Base-by-base conservation (phyloP, 495 filamentous ascomycete genomes). In the Penicillium samsonianum region DNA sequence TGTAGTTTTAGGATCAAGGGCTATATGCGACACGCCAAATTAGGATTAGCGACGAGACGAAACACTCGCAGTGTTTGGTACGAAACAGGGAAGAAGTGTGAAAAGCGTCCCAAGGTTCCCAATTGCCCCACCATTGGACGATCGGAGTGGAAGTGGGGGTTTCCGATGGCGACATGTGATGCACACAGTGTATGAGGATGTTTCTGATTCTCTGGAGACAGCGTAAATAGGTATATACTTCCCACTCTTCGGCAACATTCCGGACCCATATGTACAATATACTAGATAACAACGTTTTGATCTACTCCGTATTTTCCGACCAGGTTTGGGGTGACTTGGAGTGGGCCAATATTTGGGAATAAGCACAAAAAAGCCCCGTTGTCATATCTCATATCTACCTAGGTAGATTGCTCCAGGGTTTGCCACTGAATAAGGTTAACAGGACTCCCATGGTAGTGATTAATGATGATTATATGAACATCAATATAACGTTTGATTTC, bases 1-100 rank as follows among this genome's bases (percentile, higher is more conserved):
- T 53, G 17, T 53, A 28, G 53, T 55, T 55, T 55, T 43, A 55
- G 22, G 14, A 47, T 54, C 30, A 40, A 38, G 35, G 33, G 14
- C 25, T 28, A 17, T 20, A 42, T 53, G 37, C 50, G 26, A 42
- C 33, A 14, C 7, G 23, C 31, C 42, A 3, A 4, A 55, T 26
- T 12, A 19, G 22, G 53, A n/a, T 28, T 37, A 55, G 31, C 25
- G 12, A 35, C 30, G 8, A 46, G 45, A 55, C 20, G 37, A 8
- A n/a, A 48, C 16, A 48, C 14, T 6, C 23, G 23, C 23, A 25
- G 16, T n/a, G 16, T 5, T 28, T 16, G 19, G 19, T n/a, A 38
- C 8, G 22, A 50, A 50, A 38, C 42, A 26, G 22, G 22, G 10
- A 44, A 44, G 42, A 16, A 33, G 30, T 25, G 11, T 44, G 42